Evolutionary conservation across 176 grass and related monocot species (phyloP).

Genomic region (Oryza punctata): DNA sequence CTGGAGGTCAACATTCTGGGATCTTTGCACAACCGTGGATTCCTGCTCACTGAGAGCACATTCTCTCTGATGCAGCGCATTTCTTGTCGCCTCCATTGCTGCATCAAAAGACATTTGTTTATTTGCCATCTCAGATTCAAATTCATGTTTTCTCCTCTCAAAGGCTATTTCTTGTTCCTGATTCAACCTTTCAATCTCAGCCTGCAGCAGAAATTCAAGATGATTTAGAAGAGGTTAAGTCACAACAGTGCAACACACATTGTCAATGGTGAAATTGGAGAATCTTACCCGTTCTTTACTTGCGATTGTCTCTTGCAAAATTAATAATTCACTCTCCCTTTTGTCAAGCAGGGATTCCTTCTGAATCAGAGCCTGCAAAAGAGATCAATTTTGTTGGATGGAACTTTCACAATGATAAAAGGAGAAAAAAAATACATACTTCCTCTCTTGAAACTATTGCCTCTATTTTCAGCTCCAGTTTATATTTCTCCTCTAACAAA

Average conservation of each 20-base stretch:
- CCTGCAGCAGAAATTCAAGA: slow-evolving; percentile 47
- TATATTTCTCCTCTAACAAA: slow-evolving; percentile 65
- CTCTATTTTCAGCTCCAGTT: slow-evolving; percentile 66
- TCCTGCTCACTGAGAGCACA: slow-evolving; percentile 51
- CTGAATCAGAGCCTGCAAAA: slow-evolving; percentile 62
- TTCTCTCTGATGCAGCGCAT: slow-evolving; percentile 55
- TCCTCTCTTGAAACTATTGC: slow-evolving; percentile 76
- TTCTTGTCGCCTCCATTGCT: slow-evolving; percentile 47
- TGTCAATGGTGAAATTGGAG: slow-evolving; percentile 13
- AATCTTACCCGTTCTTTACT: slow-evolving; percentile 71
- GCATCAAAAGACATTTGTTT: slow-evolving; percentile 50
- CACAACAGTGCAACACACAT: slow-evolving; percentile 27
- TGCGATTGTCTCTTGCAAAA: slow-evolving; percentile 81
- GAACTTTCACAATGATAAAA: slow-evolving; percentile 14
- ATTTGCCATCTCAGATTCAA: slow-evolving; percentile 69
- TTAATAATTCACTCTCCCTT: slow-evolving; percentile 69
- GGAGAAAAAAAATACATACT: slow-evolving; percentile 48
- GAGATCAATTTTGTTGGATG: slow-evolving; percentile 25
- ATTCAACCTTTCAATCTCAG: slow-evolving; percentile 68
- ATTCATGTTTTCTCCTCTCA: slow-evolving; percentile 57
- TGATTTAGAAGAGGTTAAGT: slow-evolving; percentile 23
- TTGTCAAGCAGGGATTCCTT: slow-evolving; percentile 76
- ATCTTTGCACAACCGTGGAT: slow-evolving; percentile 39
- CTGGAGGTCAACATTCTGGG: slow-evolving; percentile 40
- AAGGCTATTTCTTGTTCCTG: slow-evolving; percentile 60